Conservation (phyloP, 2,329 filamentous ascomycete genomes). For the Stemphylium lycopersici region DNA sequence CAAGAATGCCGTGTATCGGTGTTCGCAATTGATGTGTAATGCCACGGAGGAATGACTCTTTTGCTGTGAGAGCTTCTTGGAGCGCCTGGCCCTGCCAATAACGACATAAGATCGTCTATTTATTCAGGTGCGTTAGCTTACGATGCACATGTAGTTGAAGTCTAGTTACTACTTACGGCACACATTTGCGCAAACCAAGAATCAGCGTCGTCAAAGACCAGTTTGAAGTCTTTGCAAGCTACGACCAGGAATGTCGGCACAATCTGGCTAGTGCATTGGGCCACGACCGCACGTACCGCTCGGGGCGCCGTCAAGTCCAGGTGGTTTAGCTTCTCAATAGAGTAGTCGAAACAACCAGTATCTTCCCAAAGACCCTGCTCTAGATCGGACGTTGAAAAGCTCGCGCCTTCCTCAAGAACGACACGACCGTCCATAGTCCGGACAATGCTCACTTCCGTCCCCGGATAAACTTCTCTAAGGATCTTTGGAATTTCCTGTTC, state of each 20-base stretch:
- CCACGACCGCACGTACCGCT: conserved; percentile 49
- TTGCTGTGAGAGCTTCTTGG: conserved; percentile 51
- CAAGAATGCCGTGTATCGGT: conserved; percentile 56
- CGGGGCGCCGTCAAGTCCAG: conserved; percentile 29
- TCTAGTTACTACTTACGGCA: conserved; percentile 23
- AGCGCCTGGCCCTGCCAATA: conserved; percentile 50
- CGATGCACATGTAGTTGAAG: neutral
- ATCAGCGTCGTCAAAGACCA: conserved; percentile 57
- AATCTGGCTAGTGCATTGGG: conserved; percentile 44
- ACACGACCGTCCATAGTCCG: conserved; percentile 29
- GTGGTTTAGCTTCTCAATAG: conserved; percentile 49
- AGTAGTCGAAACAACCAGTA: conserved; percentile 47
- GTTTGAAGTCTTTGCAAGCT: conserved; percentile 50
- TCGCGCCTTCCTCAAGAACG: conserved; percentile 31
- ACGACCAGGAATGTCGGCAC: conserved; percentile 48
- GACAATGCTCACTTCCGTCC: conserved; percentile 39
- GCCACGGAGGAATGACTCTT: conserved; percentile 54
- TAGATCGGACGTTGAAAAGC: conserved; percentile 37
- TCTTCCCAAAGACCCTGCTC: conserved; percentile 56
- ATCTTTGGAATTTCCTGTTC: conserved; percentile 37
- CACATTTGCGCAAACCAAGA: conserved; percentile 54
- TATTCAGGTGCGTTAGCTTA: neutral
- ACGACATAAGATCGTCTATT: conserved; percentile 43
- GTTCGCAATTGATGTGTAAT: conserved; percentile 57
- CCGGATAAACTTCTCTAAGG: conserved; percentile 45